Base-by-base conservation (phyloP, 805 yeast genomes). In the Starmerella potacharoeniae region DNA sequence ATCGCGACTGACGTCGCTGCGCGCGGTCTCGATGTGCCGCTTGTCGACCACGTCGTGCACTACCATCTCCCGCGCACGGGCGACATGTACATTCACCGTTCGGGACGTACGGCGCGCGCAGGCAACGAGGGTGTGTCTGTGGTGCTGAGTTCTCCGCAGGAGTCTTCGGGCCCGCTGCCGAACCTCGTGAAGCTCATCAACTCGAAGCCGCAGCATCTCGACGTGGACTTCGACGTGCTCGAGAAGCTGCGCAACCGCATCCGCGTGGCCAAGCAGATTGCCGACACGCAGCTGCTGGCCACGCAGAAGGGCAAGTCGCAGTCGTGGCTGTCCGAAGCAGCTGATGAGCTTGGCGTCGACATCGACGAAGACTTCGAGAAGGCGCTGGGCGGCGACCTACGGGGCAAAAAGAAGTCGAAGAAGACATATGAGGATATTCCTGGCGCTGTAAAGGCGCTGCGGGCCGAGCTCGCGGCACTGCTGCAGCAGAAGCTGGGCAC, bases 41-140 rank as follows among this genome's bases (percentile, higher is more conserved):
- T 78, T 48, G 90, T 93, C 51, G 83, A 89, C 63, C 97, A 93
- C 69, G 97, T 93, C 49, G 86, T 91, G 22, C 98, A 93, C 69
- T 93, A 91, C 66, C 97, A 93, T 70, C 75, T 93, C 58, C 97
- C 98, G 10, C 77, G 97, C 59, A 77, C 95, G 14, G 97, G 97
- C 0, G 98, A 93, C 66, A 82, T 88, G 51, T 93, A 93, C 66
- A 83, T 93, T 62, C 98, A 93, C 70, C 78, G 98, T 68, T 86
- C 96, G 1, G 98, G 98, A 58, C 82, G 98, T 77, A 93, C 98
- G n/a, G 97, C 95, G 0, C 84, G 98, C 75, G 97, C 95, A 1
- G 93, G 91, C 0, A 69, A 69, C 37, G 91, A 86, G 66, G 98
- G 98, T 75, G 96, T 93, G n/a, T 84, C 96, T 2, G 83, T 93